These are phyloP conservation scores for Arabidopsis lyrata DNA, from an alignment of 441 rosid species.

Conservation along the genomic window DNA sequence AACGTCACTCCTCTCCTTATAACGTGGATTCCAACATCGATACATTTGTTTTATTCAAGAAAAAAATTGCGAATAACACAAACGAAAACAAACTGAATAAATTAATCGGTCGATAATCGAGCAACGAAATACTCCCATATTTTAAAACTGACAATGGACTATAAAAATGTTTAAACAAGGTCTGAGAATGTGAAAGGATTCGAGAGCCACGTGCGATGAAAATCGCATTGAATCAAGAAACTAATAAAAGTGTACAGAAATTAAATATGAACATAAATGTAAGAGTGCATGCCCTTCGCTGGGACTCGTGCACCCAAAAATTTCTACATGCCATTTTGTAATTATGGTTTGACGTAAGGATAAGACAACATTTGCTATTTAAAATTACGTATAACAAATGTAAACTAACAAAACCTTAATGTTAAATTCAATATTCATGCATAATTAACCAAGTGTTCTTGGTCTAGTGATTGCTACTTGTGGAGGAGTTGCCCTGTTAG, in stretches of 20 bases:
- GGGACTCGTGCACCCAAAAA: constrained; percentile 39
- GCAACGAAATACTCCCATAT: constrained; percentile 27
- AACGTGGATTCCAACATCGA: constrained; percentile 43
- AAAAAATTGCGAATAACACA: constrained; percentile 16
- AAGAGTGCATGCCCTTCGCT: constrained; percentile 43
- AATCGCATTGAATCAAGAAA: constrained; percentile 38
- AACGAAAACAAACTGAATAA: constrained; percentile 33
- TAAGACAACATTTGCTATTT: constrained; percentile 22
- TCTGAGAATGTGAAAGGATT: constrained; percentile 53
- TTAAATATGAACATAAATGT: constrained; percentile 11
- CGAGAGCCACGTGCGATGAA: constrained; percentile 52
- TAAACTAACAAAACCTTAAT: not conserved
- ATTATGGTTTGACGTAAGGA: constrained; percentile 24
- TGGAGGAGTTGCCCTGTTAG: too few relatives aligned
- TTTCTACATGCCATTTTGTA: constrained; percentile 31
- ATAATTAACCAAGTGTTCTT: too few relatives aligned
- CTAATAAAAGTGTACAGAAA: constrained; percentile 13
- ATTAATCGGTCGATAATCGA: constrained; percentile 19
- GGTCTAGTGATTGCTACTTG: too few relatives aligned
- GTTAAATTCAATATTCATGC: not conserved
- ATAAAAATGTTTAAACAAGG: constrained; percentile 9
- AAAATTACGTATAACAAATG: not conserved
- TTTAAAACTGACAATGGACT: constrained; percentile 33
- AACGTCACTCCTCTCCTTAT: constrained; percentile 44
- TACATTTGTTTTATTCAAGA: constrained; percentile 15